phyloP scores from a whole-genome alignment of 31 red algal genomes.

The Asparagopsis taxiformis region DNA sequence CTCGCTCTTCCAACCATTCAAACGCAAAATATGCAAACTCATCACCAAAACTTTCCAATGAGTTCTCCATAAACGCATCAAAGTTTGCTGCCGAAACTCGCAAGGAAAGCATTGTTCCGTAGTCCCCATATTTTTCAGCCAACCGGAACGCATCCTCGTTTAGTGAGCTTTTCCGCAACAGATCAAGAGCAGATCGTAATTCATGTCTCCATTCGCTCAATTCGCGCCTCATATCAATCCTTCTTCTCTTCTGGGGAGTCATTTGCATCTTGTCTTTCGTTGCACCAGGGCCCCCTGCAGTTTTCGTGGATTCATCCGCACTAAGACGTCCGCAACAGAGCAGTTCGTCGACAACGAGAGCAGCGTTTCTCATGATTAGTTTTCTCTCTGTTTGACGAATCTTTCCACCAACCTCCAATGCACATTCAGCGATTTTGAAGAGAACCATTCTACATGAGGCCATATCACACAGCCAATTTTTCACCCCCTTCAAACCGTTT shows the following conservation, averaged over 20 bases:
- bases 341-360: constrained; percentile 25
- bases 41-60: constrained; percentile 33
- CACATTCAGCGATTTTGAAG: constrained; percentile 20
- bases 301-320: no score
- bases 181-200: constrained; percentile 23
- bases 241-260: constrained; percentile 22
- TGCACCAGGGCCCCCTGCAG: neutral
- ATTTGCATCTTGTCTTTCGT: neutral
- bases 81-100: constrained; percentile 19
- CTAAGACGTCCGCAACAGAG: constrained; percentile 14
- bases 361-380: constrained; percentile 9
- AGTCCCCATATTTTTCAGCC: constrained; percentile 53
- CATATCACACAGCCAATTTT: constrained; percentile 17
- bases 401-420: constrained; percentile 7
- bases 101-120: constrained; percentile 45
- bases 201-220: constrained; percentile 32
- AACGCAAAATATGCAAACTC: constrained; percentile 55
- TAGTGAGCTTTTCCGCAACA: constrained; percentile 23
- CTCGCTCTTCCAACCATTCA: constrained; percentile 47
- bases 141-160: constrained; percentile 33
- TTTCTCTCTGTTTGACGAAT: constrained; percentile 1
- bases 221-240: constrained; percentile 13
- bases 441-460: constrained; percentile 4
- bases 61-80: constrained; percentile 28
- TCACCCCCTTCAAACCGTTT: constrained; percentile 1